phyloP scores from a whole-genome alignment of 2,329 filamentous ascomycete genomes.

The Fusarium vanettenii region DNA sequence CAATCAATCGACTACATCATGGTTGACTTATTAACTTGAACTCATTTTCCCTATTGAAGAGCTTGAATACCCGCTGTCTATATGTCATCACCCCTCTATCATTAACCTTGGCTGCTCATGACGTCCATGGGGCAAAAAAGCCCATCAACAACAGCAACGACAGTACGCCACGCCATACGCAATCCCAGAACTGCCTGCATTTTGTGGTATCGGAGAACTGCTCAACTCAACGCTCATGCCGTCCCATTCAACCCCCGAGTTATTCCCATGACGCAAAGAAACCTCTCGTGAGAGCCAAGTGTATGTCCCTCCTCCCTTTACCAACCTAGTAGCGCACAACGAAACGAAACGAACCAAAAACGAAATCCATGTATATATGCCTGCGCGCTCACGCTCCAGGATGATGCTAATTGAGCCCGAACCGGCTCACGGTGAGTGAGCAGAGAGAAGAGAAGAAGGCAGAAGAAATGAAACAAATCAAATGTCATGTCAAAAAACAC shows the following conservation, averaged over 20 bases:
- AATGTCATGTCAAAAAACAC: background rate
- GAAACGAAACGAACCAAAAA: constrained; percentile 12
- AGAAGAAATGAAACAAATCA: constrained; percentile 33
- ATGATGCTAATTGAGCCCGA: constrained; percentile 33
- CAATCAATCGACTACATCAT: background rate
- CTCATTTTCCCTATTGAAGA: background rate
- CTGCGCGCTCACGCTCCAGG: constrained; percentile 24
- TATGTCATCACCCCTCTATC: constrained; percentile 2
- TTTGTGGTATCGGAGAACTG: constrained; percentile 32
- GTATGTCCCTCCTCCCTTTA: constrained; percentile 20
- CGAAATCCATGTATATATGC: constrained; percentile 24
- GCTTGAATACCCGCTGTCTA: constrained; percentile 24
- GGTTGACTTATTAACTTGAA: background rate
- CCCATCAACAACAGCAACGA: background rate
- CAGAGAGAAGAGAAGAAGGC: constrained; percentile 47
- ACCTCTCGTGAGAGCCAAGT: constrained; percentile 47
- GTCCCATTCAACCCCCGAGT: constrained; percentile 14
- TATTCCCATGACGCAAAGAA: constrained; percentile 32
- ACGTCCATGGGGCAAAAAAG: constrained; percentile 3
- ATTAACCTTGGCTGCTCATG: constrained; percentile 1
- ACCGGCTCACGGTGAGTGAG: constrained; percentile 22
- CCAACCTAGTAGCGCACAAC: constrained; percentile 23
- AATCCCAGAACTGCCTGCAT: constrained; percentile 35
- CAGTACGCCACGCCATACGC: constrained; percentile 20
- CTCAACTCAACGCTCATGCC: constrained; percentile 33